Conservation (phyloP, 179 eudicot genomes). For the Beta corolliflora region DNA sequence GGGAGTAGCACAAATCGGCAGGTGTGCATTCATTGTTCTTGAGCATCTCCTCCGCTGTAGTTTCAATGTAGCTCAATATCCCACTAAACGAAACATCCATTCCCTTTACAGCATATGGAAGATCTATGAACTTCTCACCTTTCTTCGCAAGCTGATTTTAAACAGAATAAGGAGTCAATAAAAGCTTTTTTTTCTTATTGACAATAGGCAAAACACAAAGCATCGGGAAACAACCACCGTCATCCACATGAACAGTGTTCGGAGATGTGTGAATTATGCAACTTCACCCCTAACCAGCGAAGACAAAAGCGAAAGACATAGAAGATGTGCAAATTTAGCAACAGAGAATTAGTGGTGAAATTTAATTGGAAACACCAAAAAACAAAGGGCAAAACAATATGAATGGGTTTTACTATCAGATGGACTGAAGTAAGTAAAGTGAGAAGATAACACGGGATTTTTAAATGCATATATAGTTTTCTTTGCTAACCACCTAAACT, state of each 20-base stretch:
- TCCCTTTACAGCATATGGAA: conserved; percentile 95
- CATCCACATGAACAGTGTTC: neutral
- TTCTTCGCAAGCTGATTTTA: conserved; percentile 83
- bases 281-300: neutral
- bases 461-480: neutral
- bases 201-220: neutral
- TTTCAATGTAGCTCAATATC: conserved; percentile 83
- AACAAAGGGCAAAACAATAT: neutral
- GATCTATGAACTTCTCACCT: conserved; percentile 58
- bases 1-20: conserved; percentile 88
- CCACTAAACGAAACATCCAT: conserved; percentile 99
- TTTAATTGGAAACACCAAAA: neutral
- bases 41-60: conserved; percentile 83
- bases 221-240: neutral
- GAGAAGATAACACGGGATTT: neutral
- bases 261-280: neutral
- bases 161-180: conserved; percentile 7
- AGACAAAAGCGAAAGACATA: neutral
- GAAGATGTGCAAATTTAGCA: neutral
- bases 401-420: neutral
- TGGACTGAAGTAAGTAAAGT: too few species aligned
- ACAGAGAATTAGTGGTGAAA: neutral
- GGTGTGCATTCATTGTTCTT: conserved; percentile 89
- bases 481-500: conserved; percentile 11
- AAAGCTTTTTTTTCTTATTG: neutral